A percentile compares a stretch with the other conserved stretches of the same genome.
Conservation (phyloP, 2,329 filamentous ascomycete genomes). For the Monilinia laxa region DNA sequence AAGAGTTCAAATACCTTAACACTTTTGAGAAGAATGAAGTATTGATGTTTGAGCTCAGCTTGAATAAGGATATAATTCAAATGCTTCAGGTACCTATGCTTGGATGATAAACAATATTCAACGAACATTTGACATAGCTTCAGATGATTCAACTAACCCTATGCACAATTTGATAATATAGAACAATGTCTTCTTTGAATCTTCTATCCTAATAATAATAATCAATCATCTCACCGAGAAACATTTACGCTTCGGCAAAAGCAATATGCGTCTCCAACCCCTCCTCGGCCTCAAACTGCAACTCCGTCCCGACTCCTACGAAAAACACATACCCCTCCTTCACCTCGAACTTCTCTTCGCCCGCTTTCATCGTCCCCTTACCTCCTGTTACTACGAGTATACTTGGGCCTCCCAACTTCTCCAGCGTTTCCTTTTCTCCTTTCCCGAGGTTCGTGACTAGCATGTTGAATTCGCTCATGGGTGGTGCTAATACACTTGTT, state of each 20-base stretch:
- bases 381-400: slow-evolving; percentile 63
- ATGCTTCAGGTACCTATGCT: too few species aligned
- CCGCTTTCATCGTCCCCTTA: slow-evolving; percentile 57
- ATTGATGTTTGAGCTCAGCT: too few species aligned
- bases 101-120: not conserved
- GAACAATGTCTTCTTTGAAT: not conserved
- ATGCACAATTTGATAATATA: too few species aligned
- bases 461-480: slow-evolving; percentile 71
- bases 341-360: slow-evolving; percentile 53
- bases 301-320: slow-evolving; percentile 45
- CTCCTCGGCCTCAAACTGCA: slow-evolving; percentile 29
- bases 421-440: slow-evolving; percentile 59
- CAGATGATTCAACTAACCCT: too few species aligned
- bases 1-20: too few species aligned
- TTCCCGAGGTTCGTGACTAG: slow-evolving; percentile 56
- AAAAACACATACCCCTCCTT: slow-evolving; percentile 66
- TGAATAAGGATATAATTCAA: too few species aligned
- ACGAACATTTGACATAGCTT: too few species aligned
- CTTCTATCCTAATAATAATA: not conserved
- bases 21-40: too few species aligned
- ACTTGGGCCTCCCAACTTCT: slow-evolving; percentile 57
- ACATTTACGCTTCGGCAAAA: slow-evolving; percentile 26
- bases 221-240: not conserved
- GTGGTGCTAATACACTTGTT: slow-evolving; percentile 63
- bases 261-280: slow-evolving; percentile 33